Conservation (phyloP, 2,329 filamentous ascomycete species). For the Cercospora zeina region DNA sequence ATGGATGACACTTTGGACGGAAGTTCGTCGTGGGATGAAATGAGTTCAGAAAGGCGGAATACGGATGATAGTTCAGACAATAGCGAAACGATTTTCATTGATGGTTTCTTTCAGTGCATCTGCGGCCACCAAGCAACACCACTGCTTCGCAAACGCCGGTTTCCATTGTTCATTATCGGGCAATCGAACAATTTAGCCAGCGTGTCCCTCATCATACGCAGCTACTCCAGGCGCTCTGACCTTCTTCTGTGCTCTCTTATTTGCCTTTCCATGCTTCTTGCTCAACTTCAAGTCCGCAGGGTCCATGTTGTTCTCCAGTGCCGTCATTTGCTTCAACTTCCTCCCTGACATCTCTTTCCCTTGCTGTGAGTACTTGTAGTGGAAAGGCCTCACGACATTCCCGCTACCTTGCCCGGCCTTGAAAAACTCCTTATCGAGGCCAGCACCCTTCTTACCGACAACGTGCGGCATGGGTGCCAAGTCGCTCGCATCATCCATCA, state of each 20-base stretch:
- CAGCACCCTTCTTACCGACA: conserved; percentile 72
- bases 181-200: conserved; percentile 3
- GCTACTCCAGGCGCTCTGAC: conserved; percentile 24
- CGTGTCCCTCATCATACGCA: conserved; percentile 28
- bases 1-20: not conserved
- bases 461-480: conserved; percentile 32
- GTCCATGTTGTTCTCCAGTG: conserved; percentile 81
- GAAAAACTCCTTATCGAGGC: conserved; percentile 89
- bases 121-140: not conserved
- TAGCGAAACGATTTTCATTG: not conserved
- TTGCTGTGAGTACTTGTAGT: conserved; percentile 83
- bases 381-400: conserved; percentile 78
- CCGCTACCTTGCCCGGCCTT: conserved; percentile 61
- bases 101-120: not conserved
- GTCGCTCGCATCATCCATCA: conserved; percentile 44
- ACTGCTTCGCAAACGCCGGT: not conserved
- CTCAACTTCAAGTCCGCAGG: conserved; percentile 68
- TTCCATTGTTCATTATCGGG: not conserved
- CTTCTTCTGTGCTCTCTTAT: conserved; percentile 53
- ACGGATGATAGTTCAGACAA: not conserved
- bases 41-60: not conserved
- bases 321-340: conserved; percentile 77
- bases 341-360: conserved; percentile 79
- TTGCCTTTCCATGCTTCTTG: conserved; percentile 96
- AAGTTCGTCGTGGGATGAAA: not conserved